These are phyloP conservation scores for Coriaria nepalensis DNA, from an alignment of 306 rosid genomes.

Conservation along the genomic window DNA sequence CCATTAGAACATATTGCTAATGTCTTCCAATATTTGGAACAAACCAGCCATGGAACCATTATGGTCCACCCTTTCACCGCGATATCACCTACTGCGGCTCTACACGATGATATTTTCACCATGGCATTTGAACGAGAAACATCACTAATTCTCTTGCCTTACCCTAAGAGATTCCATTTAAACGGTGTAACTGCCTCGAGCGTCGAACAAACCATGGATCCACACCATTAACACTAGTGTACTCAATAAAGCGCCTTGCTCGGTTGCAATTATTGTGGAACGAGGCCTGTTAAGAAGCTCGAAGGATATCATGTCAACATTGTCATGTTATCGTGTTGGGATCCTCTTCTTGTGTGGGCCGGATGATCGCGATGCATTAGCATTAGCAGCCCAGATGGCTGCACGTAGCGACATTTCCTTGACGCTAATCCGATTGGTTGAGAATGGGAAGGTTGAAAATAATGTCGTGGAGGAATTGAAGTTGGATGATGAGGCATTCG, in stretches of 20 bases:
- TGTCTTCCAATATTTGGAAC: slow-evolving; percentile 20
- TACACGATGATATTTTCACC: slow-evolving; percentile 24
- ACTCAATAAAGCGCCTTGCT: slow-evolving; percentile 24
- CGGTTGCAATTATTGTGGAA: slow-evolving; percentile 18
- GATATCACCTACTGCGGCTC: slow-evolving; percentile 13
- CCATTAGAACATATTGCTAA: slow-evolving; percentile 13
- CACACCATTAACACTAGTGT: slow-evolving; percentile 14
- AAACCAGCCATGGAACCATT: slow-evolving; percentile 4
- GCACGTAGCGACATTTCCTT: slow-evolving; percentile 16
- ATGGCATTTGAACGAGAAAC: slow-evolving; percentile 16
- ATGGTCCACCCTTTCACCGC: slow-evolving; percentile 16
- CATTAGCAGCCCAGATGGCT: slow-evolving; percentile 22
- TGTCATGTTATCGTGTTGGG: slow-evolving; percentile 13
- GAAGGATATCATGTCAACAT: background rate
- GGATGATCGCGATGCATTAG: slow-evolving; percentile 26
- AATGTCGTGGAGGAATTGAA: slow-evolving; percentile 7
- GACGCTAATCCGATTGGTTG: slow-evolving; percentile 16
- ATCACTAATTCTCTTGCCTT: slow-evolving; percentile 19
- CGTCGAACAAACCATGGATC: background rate
- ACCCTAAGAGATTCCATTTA: slow-evolving; percentile 7
- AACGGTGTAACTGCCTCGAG: slow-evolving; percentile 1
- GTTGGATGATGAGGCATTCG: slow-evolving; percentile 13
- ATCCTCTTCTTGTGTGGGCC: slow-evolving; percentile 27
- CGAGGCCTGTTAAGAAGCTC: slow-evolving; percentile 13
- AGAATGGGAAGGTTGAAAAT: background rate